Percentiles rank a stretch among this genome's conserved stretches.
Evolutionary conservation across 1,139 yeast species (phyloP).

Genomic region (Blastobotrys buckinghamii): DNA sequence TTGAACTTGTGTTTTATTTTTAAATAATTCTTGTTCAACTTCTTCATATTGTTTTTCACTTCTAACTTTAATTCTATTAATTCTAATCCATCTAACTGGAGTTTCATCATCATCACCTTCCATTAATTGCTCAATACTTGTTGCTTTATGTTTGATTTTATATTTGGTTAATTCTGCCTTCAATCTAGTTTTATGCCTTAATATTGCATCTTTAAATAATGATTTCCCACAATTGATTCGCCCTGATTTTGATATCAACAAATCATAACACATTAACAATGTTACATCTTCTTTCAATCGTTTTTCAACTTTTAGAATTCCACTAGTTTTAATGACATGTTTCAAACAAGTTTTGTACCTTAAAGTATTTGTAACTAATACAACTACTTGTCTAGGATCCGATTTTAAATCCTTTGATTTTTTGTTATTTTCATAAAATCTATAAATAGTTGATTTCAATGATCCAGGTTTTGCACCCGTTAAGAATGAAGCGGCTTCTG

Average conservation of each 20-base stretch:
- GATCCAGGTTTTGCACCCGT: constrained; percentile 48
- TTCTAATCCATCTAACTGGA: constrained; percentile 86
- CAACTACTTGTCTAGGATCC: constrained; percentile 78
- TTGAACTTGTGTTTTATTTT: constrained; percentile 45
- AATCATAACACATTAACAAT: constrained; percentile 69
- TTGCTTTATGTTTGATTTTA: constrained; percentile 61
- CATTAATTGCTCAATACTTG: constrained; percentile 43
- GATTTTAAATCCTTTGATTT: constrained; percentile 41
- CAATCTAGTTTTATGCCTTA: constrained; percentile 71
- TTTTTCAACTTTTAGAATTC: constrained; percentile 48
- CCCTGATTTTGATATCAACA: constrained; percentile 67
- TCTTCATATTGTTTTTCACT: constrained; percentile 23
- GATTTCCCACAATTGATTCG: constrained; percentile 88
- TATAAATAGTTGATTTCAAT: constrained; percentile 62
- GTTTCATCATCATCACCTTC: constrained; percentile 40
- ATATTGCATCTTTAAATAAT: constrained; percentile 73
- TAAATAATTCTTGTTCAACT: constrained; percentile 42
- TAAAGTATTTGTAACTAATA: constrained; percentile 72
- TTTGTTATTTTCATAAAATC: constrained; percentile 36
- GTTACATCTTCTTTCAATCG: constrained; percentile 43
- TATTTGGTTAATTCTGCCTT: constrained; percentile 76
- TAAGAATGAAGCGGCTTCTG: constrained; percentile 36
- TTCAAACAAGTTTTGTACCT: constrained; percentile 59
- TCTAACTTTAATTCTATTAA: constrained; percentile 50
- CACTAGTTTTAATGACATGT: constrained; percentile 59